Percentiles rank a stretch among this genome's conserved stretches.
phyloP scores from a whole-genome alignment of 768 basidiomycete species.

The Termitomyces sp. region DNA sequence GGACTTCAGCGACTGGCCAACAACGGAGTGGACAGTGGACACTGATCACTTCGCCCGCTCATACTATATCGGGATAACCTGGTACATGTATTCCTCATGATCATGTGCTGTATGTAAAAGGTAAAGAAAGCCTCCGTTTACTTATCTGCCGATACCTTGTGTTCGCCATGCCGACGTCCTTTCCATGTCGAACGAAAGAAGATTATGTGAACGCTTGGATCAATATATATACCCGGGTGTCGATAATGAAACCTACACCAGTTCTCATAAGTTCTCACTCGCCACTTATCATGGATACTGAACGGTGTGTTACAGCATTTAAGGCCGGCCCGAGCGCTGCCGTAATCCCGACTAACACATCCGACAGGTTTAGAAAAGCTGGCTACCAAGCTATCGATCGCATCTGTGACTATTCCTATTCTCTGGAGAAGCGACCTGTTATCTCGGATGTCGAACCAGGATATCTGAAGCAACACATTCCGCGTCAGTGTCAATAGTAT shows the following conservation, averaged over 20 bases:
- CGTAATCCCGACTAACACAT: too few species aligned
- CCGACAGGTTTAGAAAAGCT: conserved; percentile 66
- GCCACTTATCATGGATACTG: conserved; percentile 40
- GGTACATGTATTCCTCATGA: too few species aligned
- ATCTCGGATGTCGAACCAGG: conserved; percentile 81
- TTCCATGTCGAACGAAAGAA: too few species aligned
- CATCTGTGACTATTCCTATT: conserved; percentile 86
- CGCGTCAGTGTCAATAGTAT: conserved; percentile 39
- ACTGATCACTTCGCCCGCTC: too few species aligned
- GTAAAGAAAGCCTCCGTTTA: too few species aligned
- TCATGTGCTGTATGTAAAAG: too few species aligned
- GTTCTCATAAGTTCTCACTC: not conserved
- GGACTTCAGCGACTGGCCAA: too few species aligned
- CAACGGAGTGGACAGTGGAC: too few species aligned
- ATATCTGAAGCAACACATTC: conserved; percentile 68
- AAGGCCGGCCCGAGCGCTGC: not conserved
- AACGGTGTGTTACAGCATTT: conserved; percentile 31
- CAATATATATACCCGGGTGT: not conserved
- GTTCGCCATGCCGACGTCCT: too few species aligned
- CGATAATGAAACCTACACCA: not conserved
- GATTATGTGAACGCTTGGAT: not conserved
- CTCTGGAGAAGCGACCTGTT: conserved; percentile 62
- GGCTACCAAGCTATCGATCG: conserved; percentile 86
- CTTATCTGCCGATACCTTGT: too few species aligned
- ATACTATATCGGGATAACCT: too few species aligned